Evolutionary conservation across 2,329 filamentous ascomycete genomes (phyloP).

Genomic region (Fusarium illudens): DNA sequence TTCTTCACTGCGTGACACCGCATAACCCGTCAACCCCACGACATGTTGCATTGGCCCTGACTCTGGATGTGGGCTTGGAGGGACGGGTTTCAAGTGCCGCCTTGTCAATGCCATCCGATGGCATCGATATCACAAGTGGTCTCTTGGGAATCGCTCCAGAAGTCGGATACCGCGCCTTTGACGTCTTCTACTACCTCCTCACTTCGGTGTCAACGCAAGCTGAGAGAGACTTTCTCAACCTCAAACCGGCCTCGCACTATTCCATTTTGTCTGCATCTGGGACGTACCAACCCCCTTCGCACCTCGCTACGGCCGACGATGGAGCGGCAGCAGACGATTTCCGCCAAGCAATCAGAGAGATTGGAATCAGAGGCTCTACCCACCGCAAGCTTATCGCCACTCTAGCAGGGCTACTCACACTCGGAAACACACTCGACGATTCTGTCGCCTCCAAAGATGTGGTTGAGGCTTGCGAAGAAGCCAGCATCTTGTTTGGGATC

Average conservation of each 20-base stretch:
- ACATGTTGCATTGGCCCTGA: conserved; percentile 81
- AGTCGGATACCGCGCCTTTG: conserved; percentile 87
- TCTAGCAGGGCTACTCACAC: conserved; percentile 85
- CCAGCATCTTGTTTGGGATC: conserved; percentile 84
- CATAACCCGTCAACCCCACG: conserved; percentile 85
- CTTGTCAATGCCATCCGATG: conserved; percentile 82
- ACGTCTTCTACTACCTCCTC: conserved; percentile 96
- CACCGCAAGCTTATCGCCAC: conserved; percentile 86
- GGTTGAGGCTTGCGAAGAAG: conserved; percentile 89
- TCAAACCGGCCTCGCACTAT: conserved; percentile 82
- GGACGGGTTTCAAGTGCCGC: conserved; percentile 80
- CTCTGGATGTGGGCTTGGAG: conserved; percentile 82
- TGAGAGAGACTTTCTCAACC: conserved; percentile 85
- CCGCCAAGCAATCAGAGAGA: conserved; percentile 82
- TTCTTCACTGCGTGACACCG: conserved; percentile 86
- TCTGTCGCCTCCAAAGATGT: conserved; percentile 83
- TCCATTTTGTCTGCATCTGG: conserved; percentile 80
- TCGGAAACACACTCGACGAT: conserved; percentile 90
- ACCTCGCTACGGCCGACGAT: conserved; percentile 92
- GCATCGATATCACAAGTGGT: conserved; percentile 84
- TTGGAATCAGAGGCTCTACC: conserved; percentile 89
- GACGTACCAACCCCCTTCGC: conserved; percentile 85
- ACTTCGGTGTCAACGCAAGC: conserved; percentile 87
- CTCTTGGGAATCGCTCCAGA: conserved; percentile 84
- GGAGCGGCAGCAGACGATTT: conserved; percentile 93